Conservation (phyloP, 2,329 filamentous ascomycete species). For the Penicillium thymicola region DNA sequence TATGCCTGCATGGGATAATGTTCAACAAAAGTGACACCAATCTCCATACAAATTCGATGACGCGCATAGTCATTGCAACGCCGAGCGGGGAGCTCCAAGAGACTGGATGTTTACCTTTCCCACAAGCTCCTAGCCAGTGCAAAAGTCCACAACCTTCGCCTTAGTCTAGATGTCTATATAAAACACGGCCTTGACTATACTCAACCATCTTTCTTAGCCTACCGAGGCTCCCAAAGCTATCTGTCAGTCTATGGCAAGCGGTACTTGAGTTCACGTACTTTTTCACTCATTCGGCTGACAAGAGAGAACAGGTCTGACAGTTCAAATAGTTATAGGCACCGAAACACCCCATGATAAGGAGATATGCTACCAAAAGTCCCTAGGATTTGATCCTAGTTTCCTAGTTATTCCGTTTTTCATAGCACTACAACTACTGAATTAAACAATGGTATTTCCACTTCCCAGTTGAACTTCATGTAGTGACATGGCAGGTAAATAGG, state of each 20-base stretch:
- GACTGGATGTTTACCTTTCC: not conserved
- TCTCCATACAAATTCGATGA: not conserved
- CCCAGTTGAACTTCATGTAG: not conserved
- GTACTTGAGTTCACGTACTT: constrained; percentile 69
- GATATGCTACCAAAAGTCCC: not conserved
- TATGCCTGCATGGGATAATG: too few relatives aligned
- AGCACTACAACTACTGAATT: not conserved
- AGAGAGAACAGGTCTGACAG: constrained; percentile 15
- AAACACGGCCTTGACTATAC: constrained; percentile 36
- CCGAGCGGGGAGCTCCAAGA: not conserved
- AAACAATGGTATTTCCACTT: not conserved
- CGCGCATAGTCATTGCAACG: not conserved
- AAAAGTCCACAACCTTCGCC: not conserved
- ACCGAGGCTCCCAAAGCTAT: constrained; percentile 73
- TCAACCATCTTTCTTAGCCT: constrained; percentile 71
- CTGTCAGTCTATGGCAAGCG: constrained; percentile 78
- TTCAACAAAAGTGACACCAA: not conserved
- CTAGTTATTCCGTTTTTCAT: not conserved
- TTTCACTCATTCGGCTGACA: constrained; percentile 36
- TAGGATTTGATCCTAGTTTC: not conserved
- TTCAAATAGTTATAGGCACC: constrained; percentile 72
- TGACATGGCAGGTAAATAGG: not conserved
- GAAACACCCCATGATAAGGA: not conserved
- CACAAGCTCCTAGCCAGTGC: not conserved
- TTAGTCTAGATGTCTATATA: not conserved